A percentile compares a stretch with the other conserved stretches of the same genome.
Evolutionary conservation across 2,329 filamentous ascomycete species (phyloP).

Genomic region (Microcera coccophila): DNA sequence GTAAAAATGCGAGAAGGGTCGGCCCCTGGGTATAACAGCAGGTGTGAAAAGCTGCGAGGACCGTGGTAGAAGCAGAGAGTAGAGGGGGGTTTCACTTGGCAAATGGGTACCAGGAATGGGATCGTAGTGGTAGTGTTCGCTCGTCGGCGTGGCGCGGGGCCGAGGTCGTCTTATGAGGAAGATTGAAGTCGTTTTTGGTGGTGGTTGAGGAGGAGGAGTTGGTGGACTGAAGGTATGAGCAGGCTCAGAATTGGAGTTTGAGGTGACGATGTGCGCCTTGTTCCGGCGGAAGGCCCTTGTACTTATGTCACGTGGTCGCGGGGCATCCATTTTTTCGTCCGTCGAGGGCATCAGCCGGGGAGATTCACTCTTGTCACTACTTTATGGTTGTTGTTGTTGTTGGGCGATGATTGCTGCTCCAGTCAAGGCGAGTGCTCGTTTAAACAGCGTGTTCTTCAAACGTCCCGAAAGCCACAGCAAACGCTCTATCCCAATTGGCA

Average conservation of each 20-base stretch:
- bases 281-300: constrained; percentile 20
- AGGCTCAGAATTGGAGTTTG: constrained; percentile 26
- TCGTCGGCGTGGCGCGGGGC: neutral
- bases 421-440: too few species aligned
- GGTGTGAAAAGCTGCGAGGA: constrained; percentile 20
- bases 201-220: constrained; percentile 5
- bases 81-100: constrained; percentile 6
- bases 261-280: constrained; percentile 31
- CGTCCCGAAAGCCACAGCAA: too few species aligned
- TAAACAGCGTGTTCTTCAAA: too few species aligned
- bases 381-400: too few species aligned
- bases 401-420: too few species aligned
- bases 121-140: neutral
- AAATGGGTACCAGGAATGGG: neutral
- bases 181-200: neutral
- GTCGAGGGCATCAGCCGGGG: too few species aligned
- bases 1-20: constrained; percentile 20
- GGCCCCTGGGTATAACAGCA: constrained; percentile 10
- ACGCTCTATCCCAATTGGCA: too few species aligned
- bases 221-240: constrained; percentile 24
- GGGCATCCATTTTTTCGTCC: constrained; percentile 21
- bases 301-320: constrained; percentile 33
- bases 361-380: too few species aligned
- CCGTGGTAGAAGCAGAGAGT: constrained; percentile 12
- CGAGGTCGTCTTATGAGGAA: neutral